Base-by-base conservation (phyloP, 23 red algal genomes). In the Gracilariopsis chorda region DNA sequence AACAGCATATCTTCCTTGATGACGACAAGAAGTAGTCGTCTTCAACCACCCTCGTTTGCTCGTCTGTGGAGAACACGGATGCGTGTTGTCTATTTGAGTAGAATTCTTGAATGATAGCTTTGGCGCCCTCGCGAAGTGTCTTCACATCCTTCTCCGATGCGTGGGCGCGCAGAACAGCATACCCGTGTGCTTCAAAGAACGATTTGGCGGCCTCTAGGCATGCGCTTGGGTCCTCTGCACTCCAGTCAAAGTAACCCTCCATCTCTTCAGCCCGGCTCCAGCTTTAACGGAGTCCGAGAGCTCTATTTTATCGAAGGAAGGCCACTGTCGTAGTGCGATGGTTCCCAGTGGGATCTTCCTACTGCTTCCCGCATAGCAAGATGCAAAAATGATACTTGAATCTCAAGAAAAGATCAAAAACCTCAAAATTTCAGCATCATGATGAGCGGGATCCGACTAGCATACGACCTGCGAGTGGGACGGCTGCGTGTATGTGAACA, bases 1-100 rank as follows among this genome's bases (percentile, higher is more conserved):
- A 90, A 42, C 72, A 78, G 19, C 44, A 60, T 40, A 90, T 41
- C 17, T 51, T 67, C 43, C 29, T n/a, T 4, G 86, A 70, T 34
- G 86, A 90, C 24, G 17, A 28, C 70, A 90, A 48, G 48, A 90
- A 88, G 64, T 88, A 80, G 25, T 90, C 75, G 14, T 23, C 37
- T 25, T 44, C 36, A 11, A 59, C 52, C 30, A 45, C 57, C 34
- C 57, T 29, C 4, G 59, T 72, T 9, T 52, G 5, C 44, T 88
- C 83, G 27, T 70, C 68, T 1, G 86, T 80, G 23, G 68, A 51
- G 44, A 90, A 90, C 2, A 90, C 52, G 23, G 73, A 90, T 10
- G 58, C 74, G 4, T 45, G 33, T 21, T 20, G 37, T 13, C 48
- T 41, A 19, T 2, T 67, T 17, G 21, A 37, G 70, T 61, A 23